phyloP scores from a whole-genome alignment of 140 eudicot genomes.

The Bidens hawaiensis region DNA sequence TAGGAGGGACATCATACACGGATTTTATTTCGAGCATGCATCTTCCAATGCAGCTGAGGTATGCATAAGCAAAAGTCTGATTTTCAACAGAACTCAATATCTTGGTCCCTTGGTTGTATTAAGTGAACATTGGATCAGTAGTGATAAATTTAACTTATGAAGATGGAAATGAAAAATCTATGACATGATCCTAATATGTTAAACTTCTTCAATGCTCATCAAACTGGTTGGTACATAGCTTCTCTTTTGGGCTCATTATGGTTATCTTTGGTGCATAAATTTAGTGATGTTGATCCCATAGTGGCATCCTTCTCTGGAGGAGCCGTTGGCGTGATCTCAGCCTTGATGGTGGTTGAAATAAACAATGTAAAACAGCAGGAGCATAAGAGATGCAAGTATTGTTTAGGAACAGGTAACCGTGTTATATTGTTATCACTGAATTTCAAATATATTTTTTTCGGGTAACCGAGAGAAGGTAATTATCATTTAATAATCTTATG shows the following conservation, averaged over 20 bases:
- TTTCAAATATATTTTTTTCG: not conserved
- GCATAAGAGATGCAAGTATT: constrained; percentile 94
- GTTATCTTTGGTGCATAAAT: constrained; percentile 9
- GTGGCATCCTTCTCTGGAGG: constrained; percentile 99
- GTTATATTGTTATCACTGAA: not conserved
- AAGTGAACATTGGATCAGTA: too few relatives aligned
- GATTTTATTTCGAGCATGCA: constrained; percentile 86
- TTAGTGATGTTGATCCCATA: constrained; percentile 87
- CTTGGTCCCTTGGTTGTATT: not conserved
- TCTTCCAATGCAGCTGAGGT: constrained; percentile 99
- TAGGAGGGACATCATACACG: constrained; percentile 91
- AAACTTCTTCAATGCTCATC: not conserved
- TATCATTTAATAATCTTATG: too few relatives aligned
- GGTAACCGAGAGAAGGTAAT: not conserved
- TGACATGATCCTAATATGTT: not conserved
- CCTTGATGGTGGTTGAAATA: constrained; percentile 96
- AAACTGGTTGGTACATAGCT: not conserved
- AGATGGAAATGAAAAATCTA: not conserved
- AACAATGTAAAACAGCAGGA: constrained; percentile 96
- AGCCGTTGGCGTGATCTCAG: constrained; percentile 98
- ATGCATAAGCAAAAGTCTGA: constrained; percentile 12
- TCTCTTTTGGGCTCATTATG: constrained; percentile 6
- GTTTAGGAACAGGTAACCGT: constrained; percentile 82
- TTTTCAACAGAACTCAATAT: not conserved
- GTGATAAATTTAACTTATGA: too few relatives aligned